Evolutionary conservation across 2,329 filamentous ascomycete species (phyloP).

Genomic region (Colletotrichum sp.): DNA sequence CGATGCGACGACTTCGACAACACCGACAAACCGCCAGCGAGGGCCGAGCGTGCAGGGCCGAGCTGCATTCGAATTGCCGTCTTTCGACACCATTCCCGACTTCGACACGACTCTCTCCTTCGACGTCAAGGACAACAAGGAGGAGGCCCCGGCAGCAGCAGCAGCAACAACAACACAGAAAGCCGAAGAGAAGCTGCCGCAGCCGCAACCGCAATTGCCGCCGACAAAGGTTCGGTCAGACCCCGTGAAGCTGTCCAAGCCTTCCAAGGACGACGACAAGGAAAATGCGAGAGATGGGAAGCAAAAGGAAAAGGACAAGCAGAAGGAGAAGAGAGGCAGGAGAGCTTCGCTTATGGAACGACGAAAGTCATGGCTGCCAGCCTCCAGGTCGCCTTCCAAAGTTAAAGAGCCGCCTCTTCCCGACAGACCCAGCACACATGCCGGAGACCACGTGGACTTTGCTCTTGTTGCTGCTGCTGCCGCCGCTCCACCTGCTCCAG

Average conservation of each 20-base stretch:
- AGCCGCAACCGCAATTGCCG: neutral
- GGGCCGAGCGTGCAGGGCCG: conserved; percentile 30
- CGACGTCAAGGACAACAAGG: conserved; percentile 32
- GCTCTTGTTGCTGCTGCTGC: neutral
- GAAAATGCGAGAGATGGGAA: conserved; percentile 15
- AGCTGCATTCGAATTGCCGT: conserved; percentile 55
- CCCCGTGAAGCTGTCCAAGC: neutral
- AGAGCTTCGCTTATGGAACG: conserved; percentile 53
- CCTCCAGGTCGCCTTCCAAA: conserved; percentile 46
- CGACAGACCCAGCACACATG: conserved; percentile 23
- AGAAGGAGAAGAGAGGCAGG: conserved; percentile 30
- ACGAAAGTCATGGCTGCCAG: conserved; percentile 58
- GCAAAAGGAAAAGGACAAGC: conserved; percentile 13
- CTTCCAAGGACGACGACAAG: conserved; percentile 11
- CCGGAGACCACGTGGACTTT: conserved; percentile 12
- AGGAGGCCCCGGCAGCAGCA: conserved; percentile 12
- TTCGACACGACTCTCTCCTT: conserved; percentile 52
- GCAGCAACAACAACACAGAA: neutral
- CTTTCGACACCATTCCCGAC: conserved; percentile 55
- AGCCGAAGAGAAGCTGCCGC: conserved; percentile 28
- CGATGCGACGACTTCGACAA: neutral
- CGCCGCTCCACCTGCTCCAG: neutral
- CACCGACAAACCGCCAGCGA: conserved; percentile 19
- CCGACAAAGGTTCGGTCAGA: neutral
- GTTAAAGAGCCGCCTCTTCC: conserved; percentile 33